Conservation (phyloP, 352 stramenopile species). For the Phytophthora agathidicida region DNA sequence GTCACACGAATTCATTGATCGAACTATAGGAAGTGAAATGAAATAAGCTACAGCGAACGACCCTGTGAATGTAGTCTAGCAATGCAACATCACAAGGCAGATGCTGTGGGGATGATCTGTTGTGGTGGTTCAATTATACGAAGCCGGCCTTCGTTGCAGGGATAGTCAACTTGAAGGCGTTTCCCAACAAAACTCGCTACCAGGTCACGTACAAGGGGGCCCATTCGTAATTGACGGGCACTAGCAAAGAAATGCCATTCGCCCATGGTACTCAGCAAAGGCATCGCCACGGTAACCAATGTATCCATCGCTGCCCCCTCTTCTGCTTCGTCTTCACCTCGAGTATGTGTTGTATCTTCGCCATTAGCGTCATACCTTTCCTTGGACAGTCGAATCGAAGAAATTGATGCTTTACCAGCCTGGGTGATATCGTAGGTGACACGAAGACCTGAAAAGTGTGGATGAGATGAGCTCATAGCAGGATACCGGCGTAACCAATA, state of each 20-base stretch:
- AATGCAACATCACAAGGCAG: slow-evolving; percentile 15
- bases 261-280: slow-evolving; percentile 28
- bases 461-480: slow-evolving; percentile 71
- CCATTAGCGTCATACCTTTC: slow-evolving; percentile 12
- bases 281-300: slow-evolving; percentile 38
- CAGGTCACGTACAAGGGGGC: slow-evolving; percentile 38
- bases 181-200: slow-evolving; percentile 37
- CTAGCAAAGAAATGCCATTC: slow-evolving; percentile 43
- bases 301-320: slow-evolving; percentile 9
- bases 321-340: slow-evolving; percentile 8
- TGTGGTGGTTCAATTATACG: slow-evolving; percentile 20
- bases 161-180: slow-evolving; percentile 28
- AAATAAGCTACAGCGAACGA: too few relatives aligned
- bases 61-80: background rate
- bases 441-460: slow-evolving; percentile 71
- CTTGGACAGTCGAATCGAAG: slow-evolving; percentile 38
- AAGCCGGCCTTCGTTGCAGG: slow-evolving; percentile 26
- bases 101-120: background rate
- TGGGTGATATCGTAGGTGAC: slow-evolving; percentile 40
- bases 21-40: too few relatives aligned
- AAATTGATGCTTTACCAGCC: slow-evolving; percentile 21
- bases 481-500: slow-evolving; percentile 71
- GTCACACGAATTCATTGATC: too few relatives aligned
- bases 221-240: slow-evolving; percentile 18
- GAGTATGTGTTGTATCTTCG: background rate